Percentiles rank a stretch among this genome's conserved stretches.
phyloP scores from a whole-genome alignment of 2,329 filamentous ascomycete genomes.

The Paramyrothecium roridum region DNA sequence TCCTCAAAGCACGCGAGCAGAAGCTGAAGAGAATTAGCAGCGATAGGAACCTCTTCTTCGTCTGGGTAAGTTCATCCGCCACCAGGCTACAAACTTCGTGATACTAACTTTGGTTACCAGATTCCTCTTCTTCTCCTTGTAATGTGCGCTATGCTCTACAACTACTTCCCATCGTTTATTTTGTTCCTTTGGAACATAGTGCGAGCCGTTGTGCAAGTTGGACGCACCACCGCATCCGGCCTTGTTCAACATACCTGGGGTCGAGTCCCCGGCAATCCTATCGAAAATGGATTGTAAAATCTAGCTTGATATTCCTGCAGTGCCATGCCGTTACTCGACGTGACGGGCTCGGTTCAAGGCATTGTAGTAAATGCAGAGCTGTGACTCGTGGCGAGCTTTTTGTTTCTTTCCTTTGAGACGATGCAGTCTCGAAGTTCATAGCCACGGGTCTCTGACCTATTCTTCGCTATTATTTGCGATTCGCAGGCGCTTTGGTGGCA shows the following conservation, averaged over 20 bases:
- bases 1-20: slow-evolving; percentile 57
- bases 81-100: neutral
- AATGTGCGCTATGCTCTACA: slow-evolving; percentile 47
- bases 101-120: slow-evolving; percentile 26
- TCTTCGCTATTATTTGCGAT: no score
- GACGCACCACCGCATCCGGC: slow-evolving; percentile 15
- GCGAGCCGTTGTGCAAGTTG: slow-evolving; percentile 25
- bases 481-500: neutral
- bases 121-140: slow-evolving; percentile 48
- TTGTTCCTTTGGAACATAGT: slow-evolving; percentile 28
- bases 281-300: neutral
- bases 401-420: no score
- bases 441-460: no score
- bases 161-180: slow-evolving; percentile 46
- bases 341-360: no score
- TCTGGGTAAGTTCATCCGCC: slow-evolving; percentile 55
- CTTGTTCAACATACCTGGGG: slow-evolving; percentile 18
- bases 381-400: no score
- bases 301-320: neutral
- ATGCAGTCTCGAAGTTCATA: no score
- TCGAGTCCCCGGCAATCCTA: slow-evolving; percentile 8
- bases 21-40: slow-evolving; percentile 62
- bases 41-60: slow-evolving; percentile 65
- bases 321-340: no score
- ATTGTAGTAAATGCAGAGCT: no score